Evolutionary conservation across 2,329 filamentous ascomycete genomes (phyloP), one percentile per base, ranked within the genome.

Genomic region (Aureobasidium sp.): DNA sequence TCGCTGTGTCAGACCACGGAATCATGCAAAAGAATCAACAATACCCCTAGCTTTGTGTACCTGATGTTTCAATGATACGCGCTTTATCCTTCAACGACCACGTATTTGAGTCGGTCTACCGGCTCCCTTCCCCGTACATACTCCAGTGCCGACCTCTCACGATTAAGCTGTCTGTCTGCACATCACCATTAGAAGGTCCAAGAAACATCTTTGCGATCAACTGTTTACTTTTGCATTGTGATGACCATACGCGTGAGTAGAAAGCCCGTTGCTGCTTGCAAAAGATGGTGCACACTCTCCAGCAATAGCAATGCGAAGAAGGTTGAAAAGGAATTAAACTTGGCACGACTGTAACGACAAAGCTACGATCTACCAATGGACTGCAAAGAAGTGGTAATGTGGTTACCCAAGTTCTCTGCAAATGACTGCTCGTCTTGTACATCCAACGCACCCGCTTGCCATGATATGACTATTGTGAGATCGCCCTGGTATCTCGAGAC

Each of bases 401-500:
- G 45, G n/a, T 48, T 12, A 2, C 51, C 37, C 37, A 55, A 22
- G 6, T n/a, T 55, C 6, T 41, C 36, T 12, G 17, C 66, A 41
- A 72, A 72, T 0, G 2, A 63, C 25, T 72, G 69, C 37, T 74
- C 74, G 17, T 72, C 67, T 6, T 68, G 55, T 1, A 79, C 57
- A 5, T 70, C 77, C 61, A 80, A 67, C 47, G 75, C 75, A 0
- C 77, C 77, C 22, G 65, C 64, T 64, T 77, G 75, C 79, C 79
- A 81, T 7, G 72, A 77, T 14, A 76, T 65, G 1, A 72, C 71
- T 45, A 77, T 69, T 5, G 72, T 68, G 68, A 81, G 64, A 45
- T 68, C 69, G 0, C 77, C 77, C 0, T 69, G 71, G 48, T 76
- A 74, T 20, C 73, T 70, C 63, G 74, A 77, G 0, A 76, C 72